Evolutionary conservation across 257 asterid genomes (phyloP).

Genomic region (Solanum chiquidenum): DNA sequence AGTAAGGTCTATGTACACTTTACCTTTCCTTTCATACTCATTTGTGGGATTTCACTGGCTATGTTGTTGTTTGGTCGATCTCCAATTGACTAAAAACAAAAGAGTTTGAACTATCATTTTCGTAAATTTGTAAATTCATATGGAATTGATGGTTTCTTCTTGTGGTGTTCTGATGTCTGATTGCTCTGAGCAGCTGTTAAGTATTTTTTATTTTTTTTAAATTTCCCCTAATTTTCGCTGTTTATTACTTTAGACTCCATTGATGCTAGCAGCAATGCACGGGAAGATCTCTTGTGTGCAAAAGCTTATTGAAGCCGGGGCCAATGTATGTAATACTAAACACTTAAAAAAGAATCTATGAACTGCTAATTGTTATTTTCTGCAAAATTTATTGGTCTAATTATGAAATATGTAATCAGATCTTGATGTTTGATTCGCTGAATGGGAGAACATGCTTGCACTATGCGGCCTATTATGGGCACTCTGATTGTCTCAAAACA

Average conservation of each 20-base stretch:
- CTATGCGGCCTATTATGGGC: conserved; percentile 93
- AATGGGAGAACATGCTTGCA: conserved; percentile 94
- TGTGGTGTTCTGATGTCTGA: background rate
- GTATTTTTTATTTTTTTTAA: background rate
- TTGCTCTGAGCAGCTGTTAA: background rate
- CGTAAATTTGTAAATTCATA: background rate
- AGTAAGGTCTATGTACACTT: background rate
- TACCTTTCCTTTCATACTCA: background rate
- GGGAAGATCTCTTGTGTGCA: conserved; percentile 79
- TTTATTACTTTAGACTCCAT: conserved; percentile 63
- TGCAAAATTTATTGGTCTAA: background rate
- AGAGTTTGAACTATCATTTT: background rate
- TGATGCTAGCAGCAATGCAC: conserved; percentile 99
- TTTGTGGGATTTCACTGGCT: background rate
- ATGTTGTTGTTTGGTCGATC: background rate
- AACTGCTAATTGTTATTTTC: background rate
- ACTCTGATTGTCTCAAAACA: conserved; percentile 60
- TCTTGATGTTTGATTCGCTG: conserved; percentile 77
- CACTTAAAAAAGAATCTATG: background rate
- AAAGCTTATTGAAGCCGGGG: conserved; percentile 86
- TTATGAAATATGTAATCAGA: conserved; percentile 29
- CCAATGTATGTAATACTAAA: conserved; percentile 48
- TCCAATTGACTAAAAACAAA: background rate
- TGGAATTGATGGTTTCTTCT: background rate
- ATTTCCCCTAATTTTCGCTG: background rate